Evolutionary conservation across 2,329 filamentous ascomycete species (phyloP), one percentile per base, ranked within the genome.

Genomic region (Verticillium zaregamsianum): DNA sequence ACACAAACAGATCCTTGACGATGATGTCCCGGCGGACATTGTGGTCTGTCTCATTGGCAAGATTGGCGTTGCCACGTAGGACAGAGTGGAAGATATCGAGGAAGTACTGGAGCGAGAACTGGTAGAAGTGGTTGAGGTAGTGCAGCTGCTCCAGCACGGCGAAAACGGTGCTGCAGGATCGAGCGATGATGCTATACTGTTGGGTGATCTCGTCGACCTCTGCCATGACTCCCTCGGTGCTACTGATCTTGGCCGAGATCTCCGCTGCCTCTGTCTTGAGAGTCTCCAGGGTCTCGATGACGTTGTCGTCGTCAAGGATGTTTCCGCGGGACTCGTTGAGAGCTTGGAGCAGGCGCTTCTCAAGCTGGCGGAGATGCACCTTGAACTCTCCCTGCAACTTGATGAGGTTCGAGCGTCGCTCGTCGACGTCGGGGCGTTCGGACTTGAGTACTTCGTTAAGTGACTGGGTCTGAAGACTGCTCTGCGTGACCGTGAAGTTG

Each of bases 381-480:
- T 96, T 97, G 84, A 99, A 99, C 77, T 99, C 96, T 71, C 95
- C 95, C 79, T 99, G 95, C 70, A 97, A 86, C 80, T 99, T 99
- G 84, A 98, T 96, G 67, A 99, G 88, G 74, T 99, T 98, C 39
- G 93, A 96, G 62, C 95, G 88, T 66, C 95, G 87, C 80, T 98
- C 93, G 73, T 99, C 95, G 20, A 99, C 93, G 77, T 99, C 95
- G 4, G 96, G 95, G 61, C 96, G 88, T 81, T 99, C 95, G 15
- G 93, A 97, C 76, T 98, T 98, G 71, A 99, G 86, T 37, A 98
- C 95, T 66, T 99, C 93, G 68, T 97, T 97, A 68, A 99, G 86
- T 1, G 95, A 97, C 77, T 99, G 95, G 2, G 95, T 98, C 79
- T 97, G 95, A 72, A 99, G 83, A 82, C 94, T 98, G 85, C 95